Percentiles rank a stretch among this genome's conserved stretches.
Conservation (phyloP, 495 filamentous ascomycete species). For the Pyronema omphalodes region DNA sequence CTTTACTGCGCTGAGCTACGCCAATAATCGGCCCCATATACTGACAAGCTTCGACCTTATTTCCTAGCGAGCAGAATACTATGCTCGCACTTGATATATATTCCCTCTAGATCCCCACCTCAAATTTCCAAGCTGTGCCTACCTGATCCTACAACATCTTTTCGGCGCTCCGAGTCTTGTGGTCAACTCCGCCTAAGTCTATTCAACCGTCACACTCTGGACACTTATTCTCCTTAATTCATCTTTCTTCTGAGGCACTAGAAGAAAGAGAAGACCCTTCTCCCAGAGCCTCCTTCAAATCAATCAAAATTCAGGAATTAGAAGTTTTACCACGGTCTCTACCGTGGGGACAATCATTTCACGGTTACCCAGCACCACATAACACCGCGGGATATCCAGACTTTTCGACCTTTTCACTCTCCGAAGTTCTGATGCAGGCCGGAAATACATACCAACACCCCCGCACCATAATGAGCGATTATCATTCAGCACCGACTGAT, state of each 20-base stretch:
- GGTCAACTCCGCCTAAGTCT: too few relatives aligned
- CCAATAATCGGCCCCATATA: too few relatives aligned
- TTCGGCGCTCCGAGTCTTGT: too few relatives aligned
- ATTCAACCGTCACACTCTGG: too few relatives aligned
- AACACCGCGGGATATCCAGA: constrained; percentile 14
- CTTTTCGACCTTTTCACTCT: background rate
- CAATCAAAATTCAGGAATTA: constrained; percentile 24
- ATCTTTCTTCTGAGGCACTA: constrained; percentile 4
- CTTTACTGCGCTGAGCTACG: too few relatives aligned
- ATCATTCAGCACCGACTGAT: background rate
- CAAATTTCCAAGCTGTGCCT: too few relatives aligned
- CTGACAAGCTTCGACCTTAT: too few relatives aligned
- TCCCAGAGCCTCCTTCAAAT: constrained; percentile 7
- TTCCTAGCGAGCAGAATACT: too few relatives aligned
- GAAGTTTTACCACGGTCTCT: constrained; percentile 25
- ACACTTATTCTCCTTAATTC: background rate
- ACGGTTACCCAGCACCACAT: constrained; percentile 16
- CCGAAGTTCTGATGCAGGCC: background rate
- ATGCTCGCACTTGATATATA: too few relatives aligned
- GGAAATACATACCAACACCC: background rate
- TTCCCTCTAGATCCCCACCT: too few relatives aligned
- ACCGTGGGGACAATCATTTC: constrained; percentile 18
- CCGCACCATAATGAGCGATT: background rate
- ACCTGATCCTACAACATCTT: too few relatives aligned
- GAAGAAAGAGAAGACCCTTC: background rate